phyloP scores from a whole-genome alignment of 2,329 filamentous ascomycete genomes.

The Sphaerulina populicola region DNA sequence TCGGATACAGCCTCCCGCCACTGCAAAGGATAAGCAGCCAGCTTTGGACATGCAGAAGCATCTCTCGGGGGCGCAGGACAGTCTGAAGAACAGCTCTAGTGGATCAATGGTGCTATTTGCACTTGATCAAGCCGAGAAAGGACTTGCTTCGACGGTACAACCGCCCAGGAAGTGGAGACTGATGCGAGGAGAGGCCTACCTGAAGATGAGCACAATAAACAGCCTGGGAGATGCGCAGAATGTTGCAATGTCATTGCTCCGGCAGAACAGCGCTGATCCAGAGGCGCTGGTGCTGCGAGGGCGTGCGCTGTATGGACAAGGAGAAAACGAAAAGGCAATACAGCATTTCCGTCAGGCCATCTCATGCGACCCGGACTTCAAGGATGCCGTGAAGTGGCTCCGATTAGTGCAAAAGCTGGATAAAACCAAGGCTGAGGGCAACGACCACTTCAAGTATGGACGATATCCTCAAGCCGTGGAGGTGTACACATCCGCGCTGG shows the following conservation, averaged over 20 bases:
- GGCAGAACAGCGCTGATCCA: conserved; percentile 81
- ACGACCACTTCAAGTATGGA: conserved; percentile 77
- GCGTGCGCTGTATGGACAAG: conserved; percentile 77
- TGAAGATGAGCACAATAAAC: conserved; percentile 87
- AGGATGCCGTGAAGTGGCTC: conserved; percentile 78
- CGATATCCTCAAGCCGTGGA: conserved; percentile 72
- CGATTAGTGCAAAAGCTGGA: conserved; percentile 86
- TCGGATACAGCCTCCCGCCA: conserved; percentile 69
- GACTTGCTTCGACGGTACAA: conserved; percentile 63
- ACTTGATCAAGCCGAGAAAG: conserved; percentile 78
- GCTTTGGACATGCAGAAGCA: conserved; percentile 79
- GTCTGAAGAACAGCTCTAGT: conserved; percentile 63
- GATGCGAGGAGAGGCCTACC: conserved; percentile 80
- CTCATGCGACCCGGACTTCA: conserved; percentile 84
- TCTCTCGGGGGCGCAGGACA: conserved; percentile 69
- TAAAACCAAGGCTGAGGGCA: conserved; percentile 88
- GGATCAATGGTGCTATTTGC: conserved; percentile 90
- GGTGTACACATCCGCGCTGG: conserved; percentile 73
- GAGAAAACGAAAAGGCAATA: conserved; percentile 90
- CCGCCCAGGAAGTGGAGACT: conserved; percentile 90
- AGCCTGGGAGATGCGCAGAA: conserved; percentile 86
- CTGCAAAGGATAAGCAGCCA: conserved; percentile 75
- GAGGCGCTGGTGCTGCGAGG: conserved; percentile 88
- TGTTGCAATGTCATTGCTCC: conserved; percentile 77
- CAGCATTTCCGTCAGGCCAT: conserved; percentile 86